Percentiles rank a stretch among this genome's conserved stretches.
Evolutionary conservation across 2,329 filamentous ascomycete species (phyloP).

Genomic region (Fusarium sp.): DNA sequence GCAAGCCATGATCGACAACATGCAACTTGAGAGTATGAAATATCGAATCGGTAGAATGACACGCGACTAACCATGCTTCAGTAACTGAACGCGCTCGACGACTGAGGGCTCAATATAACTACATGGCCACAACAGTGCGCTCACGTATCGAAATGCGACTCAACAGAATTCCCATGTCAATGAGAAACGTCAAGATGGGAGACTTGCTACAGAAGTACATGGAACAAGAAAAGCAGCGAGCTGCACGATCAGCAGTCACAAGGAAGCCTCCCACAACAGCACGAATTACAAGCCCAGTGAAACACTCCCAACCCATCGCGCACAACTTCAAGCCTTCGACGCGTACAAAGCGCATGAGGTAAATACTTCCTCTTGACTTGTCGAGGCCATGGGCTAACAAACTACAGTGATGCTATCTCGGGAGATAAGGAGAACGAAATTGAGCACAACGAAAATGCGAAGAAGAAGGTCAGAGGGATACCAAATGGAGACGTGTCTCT

Average conservation of each 20-base stretch:
- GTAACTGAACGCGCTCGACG: constrained; percentile 90
- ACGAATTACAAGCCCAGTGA: constrained; percentile 52
- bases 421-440: constrained; percentile 83
- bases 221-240: constrained; percentile 59
- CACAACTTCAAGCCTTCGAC: constrained; percentile 38
- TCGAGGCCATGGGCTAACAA: constrained; percentile 41
- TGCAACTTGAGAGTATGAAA: constrained; percentile 84
- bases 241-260: constrained; percentile 60
- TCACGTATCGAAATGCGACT: constrained; percentile 92
- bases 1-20: constrained; percentile 86
- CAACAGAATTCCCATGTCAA: constrained; percentile 85
- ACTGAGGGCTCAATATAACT: constrained; percentile 86
- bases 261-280: constrained; percentile 62
- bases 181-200: constrained; percentile 84
- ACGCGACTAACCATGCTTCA: constrained; percentile 53
- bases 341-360: constrained; percentile 63
- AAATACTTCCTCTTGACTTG: constrained; percentile 38
- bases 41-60: constrained; percentile 15
- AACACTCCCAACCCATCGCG: constrained; percentile 47
- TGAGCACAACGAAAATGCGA: constrained; percentile 70
- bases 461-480: constrained; percentile 70
- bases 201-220: constrained; percentile 73
- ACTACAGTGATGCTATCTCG: constrained; percentile 69
- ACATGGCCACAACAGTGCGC: constrained; percentile 86
- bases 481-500: constrained; percentile 55